Evolutionary conservation across 2,329 filamentous ascomycete species (phyloP).

Genomic region (Exophiala calicioides): DNA sequence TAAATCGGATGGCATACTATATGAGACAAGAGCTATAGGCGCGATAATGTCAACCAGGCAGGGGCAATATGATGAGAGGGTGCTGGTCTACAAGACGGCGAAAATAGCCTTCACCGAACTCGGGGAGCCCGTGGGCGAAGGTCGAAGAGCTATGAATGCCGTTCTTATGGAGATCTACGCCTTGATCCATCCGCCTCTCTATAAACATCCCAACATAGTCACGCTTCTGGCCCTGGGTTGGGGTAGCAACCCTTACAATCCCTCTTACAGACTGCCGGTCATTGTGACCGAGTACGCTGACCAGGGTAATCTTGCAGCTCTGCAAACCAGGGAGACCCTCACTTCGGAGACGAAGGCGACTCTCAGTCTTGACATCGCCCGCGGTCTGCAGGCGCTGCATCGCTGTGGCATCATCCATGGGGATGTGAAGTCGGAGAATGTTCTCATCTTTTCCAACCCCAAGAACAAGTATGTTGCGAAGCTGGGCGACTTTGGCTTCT

Average conservation of each 20-base stretch:
- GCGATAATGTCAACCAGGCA: background rate
- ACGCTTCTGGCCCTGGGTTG: constrained; percentile 31
- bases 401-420: constrained; percentile 36
- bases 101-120: constrained; percentile 18
- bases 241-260: constrained; percentile 23
- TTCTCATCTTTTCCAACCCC: constrained; percentile 31
- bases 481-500: constrained; percentile 33
- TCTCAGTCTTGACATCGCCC: constrained; percentile 33
- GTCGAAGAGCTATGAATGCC: constrained; percentile 17
- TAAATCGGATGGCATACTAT: constrained; percentile 1
- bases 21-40: constrained; percentile 2
- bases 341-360: constrained; percentile 17
- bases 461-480: constrained; percentile 30
- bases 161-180: constrained; percentile 29
- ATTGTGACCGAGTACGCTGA: constrained; percentile 32
- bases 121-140: constrained; percentile 15
- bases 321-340: constrained; percentile 12
- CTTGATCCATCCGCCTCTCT: constrained; percentile 28
- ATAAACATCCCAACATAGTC: constrained; percentile 31
- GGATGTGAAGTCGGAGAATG: constrained; percentile 36
- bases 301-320: constrained; percentile 24
- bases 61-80: constrained; percentile 2
- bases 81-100: constrained; percentile 20
- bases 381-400: constrained; percentile 34
- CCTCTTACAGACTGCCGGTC: constrained; percentile 24